Base-by-base conservation (phyloP, 352 stramenopile genomes). In the Plasmopara viticola region DNA sequence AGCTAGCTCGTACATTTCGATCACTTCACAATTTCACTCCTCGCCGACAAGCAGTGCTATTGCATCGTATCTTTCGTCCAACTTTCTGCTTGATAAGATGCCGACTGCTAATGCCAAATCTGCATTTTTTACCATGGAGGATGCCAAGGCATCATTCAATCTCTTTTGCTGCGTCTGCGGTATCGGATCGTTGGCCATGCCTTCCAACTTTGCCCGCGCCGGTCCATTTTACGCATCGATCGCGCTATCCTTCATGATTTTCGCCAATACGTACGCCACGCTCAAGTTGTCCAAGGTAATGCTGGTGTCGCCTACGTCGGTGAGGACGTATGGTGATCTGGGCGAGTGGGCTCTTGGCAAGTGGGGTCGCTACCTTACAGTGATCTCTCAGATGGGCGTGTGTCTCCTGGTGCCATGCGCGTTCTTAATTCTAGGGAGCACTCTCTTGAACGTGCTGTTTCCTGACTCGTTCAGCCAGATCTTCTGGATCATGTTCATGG, bases 171-270 rank as follows among this genome's bases (percentile, higher is more conserved):
- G 56, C 51, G 60, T 72, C 25, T 77, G 55, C 29, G 72, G 72
- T 9, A 74, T 84, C 48, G 73, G 73, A 17, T 75, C 73, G 13
- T 67, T 84, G n/a, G 57, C 65, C 17, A 81, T 84, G 64, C 70
- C 73, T 4, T 50, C 60, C 38, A 84, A 82, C 43, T 84, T 72
- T 30, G 66, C 74, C 3, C 74, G 74, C 14, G 70, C 72, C 17
- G 72, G 72, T 9, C 70, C 72, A 6, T 34, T 65, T 15, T 66
- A 64, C 48, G 74, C 72, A 0, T 62, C 60, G 1, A 60, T 73
- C 37, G 73, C 73, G 0, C 43, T 78, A 33, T 50, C 69, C 4
- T 83, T 78, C 53, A 82, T 82, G 68, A 69, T 69, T 17, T 76
- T 76, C 44, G 66, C 68, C 53, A 84, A 84, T 58, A 68, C 74